Conservation (phyloP, 495 filamentous ascomycete genomes). For the Lepidopterella palustris region DNA sequence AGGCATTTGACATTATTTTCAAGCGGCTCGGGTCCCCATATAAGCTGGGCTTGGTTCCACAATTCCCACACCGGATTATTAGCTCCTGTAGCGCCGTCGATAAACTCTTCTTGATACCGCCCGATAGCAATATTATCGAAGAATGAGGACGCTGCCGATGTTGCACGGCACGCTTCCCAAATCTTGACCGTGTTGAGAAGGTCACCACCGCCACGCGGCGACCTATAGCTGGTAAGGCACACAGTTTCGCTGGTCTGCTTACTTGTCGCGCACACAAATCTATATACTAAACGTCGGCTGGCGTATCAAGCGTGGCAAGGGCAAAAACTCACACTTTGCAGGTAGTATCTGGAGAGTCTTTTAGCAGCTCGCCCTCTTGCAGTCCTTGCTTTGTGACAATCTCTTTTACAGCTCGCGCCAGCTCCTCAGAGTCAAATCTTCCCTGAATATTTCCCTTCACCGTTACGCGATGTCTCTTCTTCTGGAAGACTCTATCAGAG, state of each 20-base stretch:
- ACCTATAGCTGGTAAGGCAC: slow-evolving; percentile 41
- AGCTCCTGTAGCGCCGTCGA: slow-evolving; percentile 39
- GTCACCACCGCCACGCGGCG: slow-evolving; percentile 36
- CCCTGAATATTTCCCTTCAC: slow-evolving; percentile 20
- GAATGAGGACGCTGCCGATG: slow-evolving; percentile 4
- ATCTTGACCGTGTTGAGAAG: slow-evolving; percentile 40
- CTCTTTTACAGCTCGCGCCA: slow-evolving; percentile 41
- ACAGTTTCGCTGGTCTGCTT: slow-evolving; percentile 39
- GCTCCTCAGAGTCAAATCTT: slow-evolving; percentile 38
- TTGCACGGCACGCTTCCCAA: slow-evolving; percentile 40
- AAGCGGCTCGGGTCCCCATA: slow-evolving; percentile 30
- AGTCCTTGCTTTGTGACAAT: slow-evolving; percentile 24
- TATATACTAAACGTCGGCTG: no score
- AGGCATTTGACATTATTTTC: slow-evolving; percentile 38
- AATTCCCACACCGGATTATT: slow-evolving; percentile 47
- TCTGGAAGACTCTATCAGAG: slow-evolving; percentile 3
- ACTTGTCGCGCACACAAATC: slow-evolving; percentile 47
- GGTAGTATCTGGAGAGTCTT: slow-evolving; percentile 9
- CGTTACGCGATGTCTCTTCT: slow-evolving; percentile 2
- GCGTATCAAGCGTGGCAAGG: neutral
- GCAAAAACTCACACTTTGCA: slow-evolving; percentile 30
- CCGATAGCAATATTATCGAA: slow-evolving; percentile 7
- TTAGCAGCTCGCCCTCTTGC: slow-evolving; percentile 14
- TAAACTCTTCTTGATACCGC: slow-evolving; percentile 31
- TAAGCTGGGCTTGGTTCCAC: slow-evolving; percentile 42